Base-by-base conservation (phyloP, 2,329 filamentous ascomycete genomes). In the Cryphonectria naterciae region DNA sequence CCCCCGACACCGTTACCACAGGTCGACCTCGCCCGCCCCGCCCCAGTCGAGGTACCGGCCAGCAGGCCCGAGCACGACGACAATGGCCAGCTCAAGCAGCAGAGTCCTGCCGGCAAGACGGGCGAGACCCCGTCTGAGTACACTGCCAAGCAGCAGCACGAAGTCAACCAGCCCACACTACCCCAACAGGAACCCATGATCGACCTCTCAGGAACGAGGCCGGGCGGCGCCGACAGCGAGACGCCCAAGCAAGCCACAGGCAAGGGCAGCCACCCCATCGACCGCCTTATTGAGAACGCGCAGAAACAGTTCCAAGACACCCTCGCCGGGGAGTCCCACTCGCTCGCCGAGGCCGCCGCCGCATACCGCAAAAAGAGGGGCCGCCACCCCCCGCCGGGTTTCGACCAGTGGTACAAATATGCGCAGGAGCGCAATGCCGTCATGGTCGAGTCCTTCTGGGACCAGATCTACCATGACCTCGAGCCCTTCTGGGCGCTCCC, bases 351-450 rank as follows among this genome's bases (percentile, higher is more conserved):
- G 19, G 86, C 88, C 6, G 87, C 89, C 0, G 80, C 81, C 4
- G 85, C 83, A 32, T 91, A 91, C 76, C 84, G 89, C 70, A 77
- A 80, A 37, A 83, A 84, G 64, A 83, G 89, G 72, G 88, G 87
- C 32, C 83, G 88, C 35, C 87, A 91, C 74, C 89, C 88, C 2
- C 89, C 89, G 4, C 89, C 89, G 0, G 87, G 87, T n/a, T 91
- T 91, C 75, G 84, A 88, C 72, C 80, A 83, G 63, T 91, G 89
- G 89, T 85, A 87, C 74, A 78, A 81, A 43, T 88, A 87, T 69
- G 88, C 89, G 8, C 75, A 79, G 28, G 81, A 85, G 37, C 81
- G 81, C 60, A 80, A 87, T 49, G 85, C 87, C n/a, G 78, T 90
- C 69, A 81, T 90, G 13, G 82, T 91, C 54, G 89, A 91, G 75